Conservation (phyloP, 2,329 filamentous ascomycete genomes). For the Volutella citrinella region DNA sequence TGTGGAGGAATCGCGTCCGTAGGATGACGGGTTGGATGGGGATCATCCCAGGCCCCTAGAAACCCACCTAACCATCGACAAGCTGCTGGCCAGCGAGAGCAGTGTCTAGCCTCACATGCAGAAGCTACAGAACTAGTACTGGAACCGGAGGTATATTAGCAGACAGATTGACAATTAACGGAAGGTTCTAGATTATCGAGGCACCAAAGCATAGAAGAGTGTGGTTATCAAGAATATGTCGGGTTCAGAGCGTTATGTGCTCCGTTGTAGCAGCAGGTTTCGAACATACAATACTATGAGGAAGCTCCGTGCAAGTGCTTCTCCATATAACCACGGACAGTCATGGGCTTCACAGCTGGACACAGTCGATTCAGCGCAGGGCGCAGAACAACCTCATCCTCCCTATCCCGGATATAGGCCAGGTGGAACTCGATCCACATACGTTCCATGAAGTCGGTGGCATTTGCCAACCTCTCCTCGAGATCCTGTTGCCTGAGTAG, state of each 20-base stretch:
- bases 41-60: too few species aligned
- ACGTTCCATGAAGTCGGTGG: neutral
- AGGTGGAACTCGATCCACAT: constrained; percentile 1
- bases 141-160: too few species aligned
- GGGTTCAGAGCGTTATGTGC: too few species aligned
- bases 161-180: too few species aligned
- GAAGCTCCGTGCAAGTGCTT: neutral
- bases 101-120: too few species aligned
- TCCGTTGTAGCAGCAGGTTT: neutral
- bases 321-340: constrained; percentile 1
- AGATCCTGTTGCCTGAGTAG: neutral
- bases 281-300: neutral
- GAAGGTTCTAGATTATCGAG: too few species aligned
- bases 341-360: neutral
- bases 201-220: too few species aligned
- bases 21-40: too few species aligned
- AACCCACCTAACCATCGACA: too few species aligned
- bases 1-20: too few species aligned
- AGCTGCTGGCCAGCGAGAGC: too few species aligned
- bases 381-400: neutral
- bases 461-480: neutral
- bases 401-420: constrained; percentile 1
- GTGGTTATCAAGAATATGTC: neutral
- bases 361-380: neutral
- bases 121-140: too few species aligned